Evolutionary conservation across 176 grass and related monocot genomes (phyloP), one percentile per base, ranked within the genome.

Genomic region (Themeda triandra): DNA sequence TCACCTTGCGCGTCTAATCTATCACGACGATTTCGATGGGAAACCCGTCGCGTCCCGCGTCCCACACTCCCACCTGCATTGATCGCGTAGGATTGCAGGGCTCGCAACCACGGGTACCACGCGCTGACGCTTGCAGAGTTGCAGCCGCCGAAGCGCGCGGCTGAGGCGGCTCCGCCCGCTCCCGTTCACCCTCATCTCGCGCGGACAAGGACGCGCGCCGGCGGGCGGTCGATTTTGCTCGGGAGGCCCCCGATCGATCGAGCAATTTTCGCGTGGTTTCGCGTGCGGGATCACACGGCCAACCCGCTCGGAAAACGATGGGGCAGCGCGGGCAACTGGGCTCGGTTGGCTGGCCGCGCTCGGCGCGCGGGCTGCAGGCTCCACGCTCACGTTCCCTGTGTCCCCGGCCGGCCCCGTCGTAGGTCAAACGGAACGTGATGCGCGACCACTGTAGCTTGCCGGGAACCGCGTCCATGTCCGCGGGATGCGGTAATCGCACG

Each of bases 401-500:
- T 0, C 4, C 46, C 45, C 2, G 6, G 2, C 41, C 7, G 33
- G 33, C 33, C 33, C 33, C 33, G 33, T 35, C 36, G 4, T 9
- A 21, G 71, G 87, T 88, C 87, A 84, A 73, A 32, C 15, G 65
- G 29, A 54, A 73, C 66, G 66, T 79, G 66, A 33, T 42, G 59
- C 81, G 68, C 81, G 48, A 40, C 6, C 70, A 8, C 84, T 64
- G 58, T 83, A 69, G 15, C 73, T 60, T 83, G 28, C 56, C 41
- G 40, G 21, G 56, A 51, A 12, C 24, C 33, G 56, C 17, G 2
- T 64, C 17, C 13, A 1, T 30, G 25, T 25, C 62, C 62, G 62
- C 3, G 62, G 62, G 25, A 30, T 64, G 62, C 62, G 62, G 62
- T 30, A 64, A 30, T 0, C 8, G 27, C 62, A 64, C 58, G 58